A percentile compares a stretch with the other conserved stretches of the same genome.
Conservation (phyloP, 2,329 filamentous ascomycete genomes). For the Aspergillus nomiae region DNA sequence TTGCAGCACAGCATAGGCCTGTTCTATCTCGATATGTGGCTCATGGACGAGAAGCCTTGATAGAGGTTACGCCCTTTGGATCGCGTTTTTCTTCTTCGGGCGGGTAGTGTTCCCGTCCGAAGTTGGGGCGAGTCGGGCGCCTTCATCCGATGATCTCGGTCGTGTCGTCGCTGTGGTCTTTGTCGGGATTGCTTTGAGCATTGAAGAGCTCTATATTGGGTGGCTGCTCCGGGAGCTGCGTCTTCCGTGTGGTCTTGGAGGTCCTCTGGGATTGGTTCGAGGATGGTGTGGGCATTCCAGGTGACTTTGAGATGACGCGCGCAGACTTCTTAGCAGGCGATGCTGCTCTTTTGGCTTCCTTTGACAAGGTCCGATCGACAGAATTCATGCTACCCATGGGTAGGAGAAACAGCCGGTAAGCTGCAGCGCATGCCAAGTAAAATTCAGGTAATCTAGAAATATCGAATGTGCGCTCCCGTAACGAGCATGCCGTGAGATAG, state of each 20-base stretch:
- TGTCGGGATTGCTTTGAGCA: not conserved
- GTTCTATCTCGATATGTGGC: too few relatives aligned
- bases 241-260: too few relatives aligned
- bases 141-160: not conserved
- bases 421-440: not conserved
- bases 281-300: not conserved
- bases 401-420: not conserved
- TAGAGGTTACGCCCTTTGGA: not conserved
- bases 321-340: not conserved
- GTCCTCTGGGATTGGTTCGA: not conserved
- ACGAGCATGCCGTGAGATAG: not conserved
- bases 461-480: not conserved
- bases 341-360: not conserved
- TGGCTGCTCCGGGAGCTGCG: too few relatives aligned
- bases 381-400: not conserved
- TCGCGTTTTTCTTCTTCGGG: not conserved
- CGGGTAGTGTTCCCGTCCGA: not conserved
- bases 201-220: too few relatives aligned
- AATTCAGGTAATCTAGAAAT: not conserved
- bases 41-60: not conserved
- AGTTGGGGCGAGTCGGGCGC: not conserved
- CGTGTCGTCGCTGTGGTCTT: not conserved
- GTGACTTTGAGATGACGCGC: not conserved
- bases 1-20: too few relatives aligned
- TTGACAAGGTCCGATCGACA: not conserved